phyloP scores from a whole-genome alignment of 164 flowering plant genomes.

The Chimonanthus salicifolius region DNA sequence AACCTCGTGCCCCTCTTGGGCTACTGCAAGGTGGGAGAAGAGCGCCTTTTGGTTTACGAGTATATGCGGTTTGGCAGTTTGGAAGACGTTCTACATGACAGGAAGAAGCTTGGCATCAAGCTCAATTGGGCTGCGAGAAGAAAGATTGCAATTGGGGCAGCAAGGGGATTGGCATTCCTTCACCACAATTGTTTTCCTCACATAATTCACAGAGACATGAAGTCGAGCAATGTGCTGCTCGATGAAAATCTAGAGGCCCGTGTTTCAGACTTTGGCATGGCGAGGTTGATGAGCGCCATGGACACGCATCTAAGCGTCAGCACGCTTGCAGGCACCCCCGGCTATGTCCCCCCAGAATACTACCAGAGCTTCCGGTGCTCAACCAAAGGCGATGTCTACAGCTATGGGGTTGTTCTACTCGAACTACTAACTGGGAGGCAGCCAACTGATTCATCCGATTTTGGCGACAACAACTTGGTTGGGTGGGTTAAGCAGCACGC shows the following conservation, averaged over 20 bases:
- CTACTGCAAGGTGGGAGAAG: slow-evolving; percentile 96
- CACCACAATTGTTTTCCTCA: slow-evolving; percentile 92
- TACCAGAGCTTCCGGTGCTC: slow-evolving; percentile 91
- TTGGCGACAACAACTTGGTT: slow-evolving; percentile 92
- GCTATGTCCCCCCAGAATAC: slow-evolving; percentile 96
- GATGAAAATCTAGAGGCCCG: slow-evolving; percentile 85
- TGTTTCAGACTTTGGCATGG: slow-evolving; percentile 99
- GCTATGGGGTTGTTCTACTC: slow-evolving; percentile 89
- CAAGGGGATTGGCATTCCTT: slow-evolving; percentile 88
- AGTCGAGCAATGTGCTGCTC: slow-evolving; percentile 87
- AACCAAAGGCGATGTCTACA: slow-evolving; percentile 93
- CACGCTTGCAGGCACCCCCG: slow-evolving; percentile 94
- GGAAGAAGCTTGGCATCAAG: slow-evolving; percentile 55
- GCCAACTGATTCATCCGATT: slow-evolving; percentile 85
- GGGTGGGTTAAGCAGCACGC: slow-evolving; percentile 97
- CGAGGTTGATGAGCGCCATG: slow-evolving; percentile 84
- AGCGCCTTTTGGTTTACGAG: slow-evolving; percentile 84
- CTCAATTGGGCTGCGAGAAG: slow-evolving; percentile 78
- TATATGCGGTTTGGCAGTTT: slow-evolving; percentile 91
- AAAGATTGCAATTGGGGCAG: slow-evolving; percentile 82
- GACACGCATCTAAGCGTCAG: slow-evolving; percentile 96
- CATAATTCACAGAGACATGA: slow-evolving; percentile 96
- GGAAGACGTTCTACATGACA: slow-evolving; percentile 73
- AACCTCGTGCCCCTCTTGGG: slow-evolving; percentile 93
- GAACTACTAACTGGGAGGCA: slow-evolving; percentile 88